Evolutionary conservation across 805 yeast genomes (phyloP).

Genomic region (Candida coleopterorum): DNA sequence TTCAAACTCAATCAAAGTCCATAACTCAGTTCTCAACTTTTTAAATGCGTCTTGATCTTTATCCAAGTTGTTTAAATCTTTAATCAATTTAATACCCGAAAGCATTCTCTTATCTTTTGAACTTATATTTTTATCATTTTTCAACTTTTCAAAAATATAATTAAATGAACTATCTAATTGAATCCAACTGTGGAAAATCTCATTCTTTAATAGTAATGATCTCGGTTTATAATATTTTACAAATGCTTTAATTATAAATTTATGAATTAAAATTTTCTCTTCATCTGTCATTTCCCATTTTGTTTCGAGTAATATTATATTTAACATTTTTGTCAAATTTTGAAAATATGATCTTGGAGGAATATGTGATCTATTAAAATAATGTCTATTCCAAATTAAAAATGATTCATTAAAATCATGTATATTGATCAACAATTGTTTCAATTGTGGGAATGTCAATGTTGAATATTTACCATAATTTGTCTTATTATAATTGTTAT

Average conservation of each 20-base stretch:
- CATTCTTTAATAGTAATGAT: constrained; percentile 14
- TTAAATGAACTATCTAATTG: constrained; percentile 2
- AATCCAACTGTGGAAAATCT: constrained; percentile 1
- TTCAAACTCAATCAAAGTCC: constrained; percentile 1
- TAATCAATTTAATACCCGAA: constrained; percentile 2
- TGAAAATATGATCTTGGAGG: constrained; percentile 11
- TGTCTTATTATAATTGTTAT: constrained; percentile 15
- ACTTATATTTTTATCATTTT: neutral
- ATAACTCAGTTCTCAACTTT: neutral
- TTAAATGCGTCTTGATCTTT: constrained; percentile 1
- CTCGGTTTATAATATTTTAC: constrained; percentile 26
- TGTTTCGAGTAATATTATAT: constrained; percentile 16
- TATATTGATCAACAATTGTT: constrained; percentile 16
- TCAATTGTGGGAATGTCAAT: constrained; percentile 16
- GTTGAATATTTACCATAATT: neutral
- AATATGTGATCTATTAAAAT: constrained; percentile 13
- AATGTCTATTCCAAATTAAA: constrained; percentile 2
- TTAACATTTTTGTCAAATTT: constrained; percentile 18
- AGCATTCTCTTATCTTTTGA: neutral
- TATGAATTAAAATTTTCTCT: constrained; percentile 18
- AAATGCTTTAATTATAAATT: constrained; percentile 23
- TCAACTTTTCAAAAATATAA: neutral
- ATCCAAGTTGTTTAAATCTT: neutral
- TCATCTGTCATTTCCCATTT: constrained; percentile 20
- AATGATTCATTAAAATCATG: constrained; percentile 19